Evolutionary conservation across 768 basidiomycete genomes (phyloP).

Genomic region (Pleurotus tuoliensis): DNA sequence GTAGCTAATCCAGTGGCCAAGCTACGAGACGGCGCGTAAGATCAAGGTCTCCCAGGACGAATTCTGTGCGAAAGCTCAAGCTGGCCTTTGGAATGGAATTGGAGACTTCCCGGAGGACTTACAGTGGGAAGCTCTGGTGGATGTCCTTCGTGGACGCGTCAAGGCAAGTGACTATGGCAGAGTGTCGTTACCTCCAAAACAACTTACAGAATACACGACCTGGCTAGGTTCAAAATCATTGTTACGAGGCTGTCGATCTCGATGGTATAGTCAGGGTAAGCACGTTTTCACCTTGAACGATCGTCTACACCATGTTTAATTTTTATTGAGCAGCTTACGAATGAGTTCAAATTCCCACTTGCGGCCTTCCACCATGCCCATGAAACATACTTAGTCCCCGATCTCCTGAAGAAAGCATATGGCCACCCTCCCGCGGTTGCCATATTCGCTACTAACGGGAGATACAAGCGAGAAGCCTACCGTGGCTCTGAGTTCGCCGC

Average conservation of each 20-base stretch:
- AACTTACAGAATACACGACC: too few species aligned
- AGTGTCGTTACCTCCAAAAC: background rate
- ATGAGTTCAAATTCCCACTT: constrained; percentile 86
- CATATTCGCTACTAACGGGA: constrained; percentile 68
- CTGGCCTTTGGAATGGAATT: constrained; percentile 44
- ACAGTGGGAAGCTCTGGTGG: constrained; percentile 75
- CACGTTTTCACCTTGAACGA: constrained; percentile 5
- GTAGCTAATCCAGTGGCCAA: constrained; percentile 21
- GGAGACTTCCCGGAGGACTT: constrained; percentile 64
- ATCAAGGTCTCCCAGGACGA: constrained; percentile 67
- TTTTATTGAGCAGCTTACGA: constrained; percentile 54
- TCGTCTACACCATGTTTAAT: too few species aligned
- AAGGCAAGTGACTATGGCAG: constrained; percentile 42
- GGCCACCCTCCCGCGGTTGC: constrained; percentile 65
- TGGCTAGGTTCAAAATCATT: constrained; percentile 56
- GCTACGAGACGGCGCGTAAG: constrained; percentile 62
- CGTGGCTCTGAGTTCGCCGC: constrained; percentile 78
- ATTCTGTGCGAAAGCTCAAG: constrained; percentile 51
- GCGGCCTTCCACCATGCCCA: constrained; percentile 86
- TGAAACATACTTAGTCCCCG: constrained; percentile 88
- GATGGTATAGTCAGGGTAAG: constrained; percentile 65
- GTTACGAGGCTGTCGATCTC: constrained; percentile 71
- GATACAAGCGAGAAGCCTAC: constrained; percentile 52
- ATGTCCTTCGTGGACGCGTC: constrained; percentile 82
- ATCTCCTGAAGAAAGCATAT: constrained; percentile 71